Percentiles rank a stretch among this genome's conserved stretches.
phyloP scores from a whole-genome alignment of 2,329 filamentous ascomycete species.

The Hymenoscyphus infarciens region DNA sequence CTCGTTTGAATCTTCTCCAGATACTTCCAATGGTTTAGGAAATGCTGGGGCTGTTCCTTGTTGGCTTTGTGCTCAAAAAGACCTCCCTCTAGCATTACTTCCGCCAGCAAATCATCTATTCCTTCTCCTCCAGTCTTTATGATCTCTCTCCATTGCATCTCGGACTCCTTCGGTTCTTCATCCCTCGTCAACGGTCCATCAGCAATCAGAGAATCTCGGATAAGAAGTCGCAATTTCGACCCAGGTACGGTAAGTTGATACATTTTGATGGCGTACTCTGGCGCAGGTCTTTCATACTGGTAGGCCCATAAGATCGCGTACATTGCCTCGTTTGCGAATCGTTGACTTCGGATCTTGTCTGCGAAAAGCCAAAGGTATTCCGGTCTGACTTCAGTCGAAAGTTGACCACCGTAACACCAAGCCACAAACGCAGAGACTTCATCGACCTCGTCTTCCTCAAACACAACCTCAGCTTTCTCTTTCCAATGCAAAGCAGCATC shows the following conservation, averaged over 20 bases:
- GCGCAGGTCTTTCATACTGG: background rate
- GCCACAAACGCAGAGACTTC: background rate
- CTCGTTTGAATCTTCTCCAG: background rate
- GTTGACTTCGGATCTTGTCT: background rate
- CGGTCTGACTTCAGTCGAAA: background rate
- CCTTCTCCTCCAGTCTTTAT: background rate
- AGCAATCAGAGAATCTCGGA: background rate
- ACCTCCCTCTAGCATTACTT: background rate
- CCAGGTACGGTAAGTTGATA: background rate
- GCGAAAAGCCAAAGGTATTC: background rate
- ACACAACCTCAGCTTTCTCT: background rate
- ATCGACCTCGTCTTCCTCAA: background rate
- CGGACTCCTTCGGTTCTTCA: background rate
- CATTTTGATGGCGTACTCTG: background rate
- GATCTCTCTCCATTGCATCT: background rate
- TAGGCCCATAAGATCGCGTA: background rate
- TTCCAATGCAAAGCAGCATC: background rate
- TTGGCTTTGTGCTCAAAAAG: background rate
- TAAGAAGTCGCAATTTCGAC: background rate
- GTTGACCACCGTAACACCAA: background rate
- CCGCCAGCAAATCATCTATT: background rate
- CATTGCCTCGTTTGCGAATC: background rate
- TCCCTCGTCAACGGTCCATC: background rate
- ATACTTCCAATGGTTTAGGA: background rate
- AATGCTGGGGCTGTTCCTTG: background rate